These are phyloP conservation scores for Candida buenavistaensis DNA, from an alignment of 1,139 yeast species.

Conservation along the genomic window DNA sequence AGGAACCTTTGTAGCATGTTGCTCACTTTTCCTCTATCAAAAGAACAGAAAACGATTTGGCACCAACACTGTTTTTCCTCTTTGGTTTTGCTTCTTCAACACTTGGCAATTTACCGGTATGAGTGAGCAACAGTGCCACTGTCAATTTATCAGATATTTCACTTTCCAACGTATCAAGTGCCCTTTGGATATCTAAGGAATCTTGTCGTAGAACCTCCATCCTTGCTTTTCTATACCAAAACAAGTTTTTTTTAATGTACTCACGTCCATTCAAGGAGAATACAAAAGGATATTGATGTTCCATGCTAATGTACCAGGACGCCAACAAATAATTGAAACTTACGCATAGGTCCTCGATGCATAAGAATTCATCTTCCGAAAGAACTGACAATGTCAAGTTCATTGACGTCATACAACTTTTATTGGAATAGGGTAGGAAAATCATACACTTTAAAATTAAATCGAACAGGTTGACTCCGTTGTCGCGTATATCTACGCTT, in stretches of 20 bases:
- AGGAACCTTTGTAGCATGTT: too few relatives aligned
- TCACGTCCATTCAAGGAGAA: slow-evolving; percentile 39
- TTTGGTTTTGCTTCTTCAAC: neutral
- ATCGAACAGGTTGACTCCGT: slow-evolving; percentile 11
- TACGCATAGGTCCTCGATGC: slow-evolving; percentile 16
- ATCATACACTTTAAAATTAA: slow-evolving; percentile 21
- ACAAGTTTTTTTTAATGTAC: slow-evolving; percentile 24
- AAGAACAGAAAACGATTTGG: neutral
- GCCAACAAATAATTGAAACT: slow-evolving; percentile 31
- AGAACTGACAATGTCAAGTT: slow-evolving; percentile 3
- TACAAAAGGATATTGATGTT: slow-evolving; percentile 32
- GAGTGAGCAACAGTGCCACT: slow-evolving; percentile 1
- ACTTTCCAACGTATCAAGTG: slow-evolving; percentile 1
- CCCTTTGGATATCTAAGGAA: slow-evolving; percentile 4
- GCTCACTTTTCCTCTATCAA: too few relatives aligned
- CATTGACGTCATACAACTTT: neutral
- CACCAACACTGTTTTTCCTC: neutral
- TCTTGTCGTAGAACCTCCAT: slow-evolving; percentile 6
- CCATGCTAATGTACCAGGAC: slow-evolving; percentile 31
- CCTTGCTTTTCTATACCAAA: slow-evolving; percentile 11
- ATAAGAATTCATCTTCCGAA: slow-evolving; percentile 8
- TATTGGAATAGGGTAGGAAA: slow-evolving; percentile 16
- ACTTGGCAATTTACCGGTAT: neutral
- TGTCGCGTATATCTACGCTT: slow-evolving; percentile 13
- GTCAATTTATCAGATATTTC: neutral